Percentiles rank a stretch among this genome's conserved stretches.
Evolutionary conservation across 257 asterid species (phyloP).

Genomic region (Oldenlandia corymbosa): DNA sequence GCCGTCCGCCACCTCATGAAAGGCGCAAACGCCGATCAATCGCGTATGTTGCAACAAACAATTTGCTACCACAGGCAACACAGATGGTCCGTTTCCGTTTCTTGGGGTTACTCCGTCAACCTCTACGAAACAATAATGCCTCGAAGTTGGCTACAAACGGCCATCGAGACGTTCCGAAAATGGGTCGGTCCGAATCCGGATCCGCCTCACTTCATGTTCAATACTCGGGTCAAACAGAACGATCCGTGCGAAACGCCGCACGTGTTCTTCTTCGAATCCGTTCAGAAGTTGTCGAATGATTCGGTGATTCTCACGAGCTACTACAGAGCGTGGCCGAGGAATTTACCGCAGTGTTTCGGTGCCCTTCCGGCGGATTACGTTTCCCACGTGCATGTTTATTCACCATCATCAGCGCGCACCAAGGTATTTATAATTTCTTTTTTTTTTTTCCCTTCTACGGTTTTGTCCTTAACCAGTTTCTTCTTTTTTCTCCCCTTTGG

Average conservation of each 20-base stretch:
- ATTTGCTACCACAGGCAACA: constrained; percentile 45
- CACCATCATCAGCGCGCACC: constrained; percentile 35
- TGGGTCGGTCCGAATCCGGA: constrained; percentile 24
- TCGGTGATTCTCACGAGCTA: constrained; percentile 17
- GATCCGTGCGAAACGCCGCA: constrained; percentile 53
- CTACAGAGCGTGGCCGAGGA: constrained; percentile 13
- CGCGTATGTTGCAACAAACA: constrained; percentile 64
- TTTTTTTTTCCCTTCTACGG: too few relatives aligned
- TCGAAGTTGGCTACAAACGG: constrained; percentile 27
- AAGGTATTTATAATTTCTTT: constrained; percentile 34
- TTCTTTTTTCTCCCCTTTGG: too few relatives aligned
- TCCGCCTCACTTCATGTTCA: constrained; percentile 32
- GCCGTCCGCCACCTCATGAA: constrained; percentile 58
- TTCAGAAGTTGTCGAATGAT: constrained; percentile 13
- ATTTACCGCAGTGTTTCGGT: constrained; percentile 14
- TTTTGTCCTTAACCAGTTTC: too few relatives aligned
- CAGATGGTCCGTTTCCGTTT: constrained; percentile 61
- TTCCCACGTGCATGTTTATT: constrained; percentile 31
- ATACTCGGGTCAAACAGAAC: constrained; percentile 38
- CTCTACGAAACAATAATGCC: constrained; percentile 39
- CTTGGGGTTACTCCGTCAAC: constrained; percentile 45
- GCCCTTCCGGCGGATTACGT: constrained; percentile 25
- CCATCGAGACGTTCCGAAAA: constrained; percentile 30
- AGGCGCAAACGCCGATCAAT: constrained; percentile 52
- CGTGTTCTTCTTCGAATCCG: constrained; percentile 37